Percentiles rank a stretch among this genome's conserved stretches.
Conservation (phyloP, 768 basidiomycete species). For the Trametopsis cervina region DNA sequence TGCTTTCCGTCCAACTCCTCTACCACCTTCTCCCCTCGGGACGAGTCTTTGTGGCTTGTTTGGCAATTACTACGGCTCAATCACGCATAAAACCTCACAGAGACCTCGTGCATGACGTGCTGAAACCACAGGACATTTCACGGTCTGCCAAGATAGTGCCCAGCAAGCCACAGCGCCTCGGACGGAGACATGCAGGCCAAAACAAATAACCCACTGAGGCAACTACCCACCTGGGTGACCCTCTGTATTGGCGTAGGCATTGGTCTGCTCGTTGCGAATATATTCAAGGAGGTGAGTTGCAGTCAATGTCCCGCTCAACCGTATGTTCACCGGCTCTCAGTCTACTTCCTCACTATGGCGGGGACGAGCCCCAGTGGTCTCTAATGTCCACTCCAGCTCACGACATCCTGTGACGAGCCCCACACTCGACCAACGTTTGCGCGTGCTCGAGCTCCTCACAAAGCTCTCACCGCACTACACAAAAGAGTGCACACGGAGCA, state of each 20-base stretch:
- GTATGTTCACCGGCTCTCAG: constrained; percentile 6
- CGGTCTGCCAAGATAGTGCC: no score
- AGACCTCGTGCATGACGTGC: no score
- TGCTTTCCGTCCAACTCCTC: no score
- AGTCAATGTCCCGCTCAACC: not conserved
- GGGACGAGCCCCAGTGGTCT: constrained; percentile 41
- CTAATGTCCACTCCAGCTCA: constrained; percentile 35
- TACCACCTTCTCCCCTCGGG: no score
- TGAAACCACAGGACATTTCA: no score
- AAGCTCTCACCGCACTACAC: constrained; percentile 90
- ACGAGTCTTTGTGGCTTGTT: no score
- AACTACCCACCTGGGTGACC: constrained; percentile 24
- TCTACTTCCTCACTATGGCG: constrained; percentile 41
- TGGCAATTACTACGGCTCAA: no score
- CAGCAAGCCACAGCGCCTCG: no score
- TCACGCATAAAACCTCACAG: no score
- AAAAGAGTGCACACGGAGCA: constrained; percentile 78
- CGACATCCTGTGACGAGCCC: constrained; percentile 68
- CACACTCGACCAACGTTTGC: constrained; percentile 73
- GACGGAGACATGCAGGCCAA: constrained; percentile 22
- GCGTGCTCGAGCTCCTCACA: constrained; percentile 82
- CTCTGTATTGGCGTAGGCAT: constrained; percentile 22
- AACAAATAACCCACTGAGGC: constrained; percentile 19
- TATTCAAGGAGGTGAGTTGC: constrained; percentile 20
- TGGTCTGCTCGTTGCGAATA: constrained; percentile 21